A percentile compares a stretch with the other conserved stretches of the same genome.
phyloP scores from a whole-genome alignment of 345 rosid species.

The Citrus unshiu region DNA sequence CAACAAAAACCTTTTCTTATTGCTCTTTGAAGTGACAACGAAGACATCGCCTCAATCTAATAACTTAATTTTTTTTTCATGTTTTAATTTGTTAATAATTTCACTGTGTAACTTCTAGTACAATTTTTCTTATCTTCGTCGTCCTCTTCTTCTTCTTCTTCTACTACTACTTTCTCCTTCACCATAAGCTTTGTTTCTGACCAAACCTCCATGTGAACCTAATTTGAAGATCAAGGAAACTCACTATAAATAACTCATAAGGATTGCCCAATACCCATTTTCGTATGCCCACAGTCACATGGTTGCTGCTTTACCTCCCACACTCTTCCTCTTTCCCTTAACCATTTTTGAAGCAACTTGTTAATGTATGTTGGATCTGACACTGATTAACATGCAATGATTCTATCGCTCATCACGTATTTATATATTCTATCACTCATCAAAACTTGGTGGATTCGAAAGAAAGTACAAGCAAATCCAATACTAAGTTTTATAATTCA shows the following conservation, averaged over 20 bases:
- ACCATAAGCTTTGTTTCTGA: not conserved
- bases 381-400: slow-evolving; percentile 16
- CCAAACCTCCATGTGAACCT: slow-evolving; percentile 28
- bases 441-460: not conserved
- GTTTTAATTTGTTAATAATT: not conserved
- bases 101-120: not conserved
- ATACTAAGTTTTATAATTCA: not conserved
- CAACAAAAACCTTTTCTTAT: slow-evolving; percentile 22
- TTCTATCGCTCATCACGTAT: not conserved
- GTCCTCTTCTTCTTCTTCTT: not conserved
- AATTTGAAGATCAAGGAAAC: slow-evolving; percentile 30
- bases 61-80: not conserved
- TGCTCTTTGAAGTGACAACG: slow-evolving; percentile 17
- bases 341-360: slow-evolving; percentile 19
- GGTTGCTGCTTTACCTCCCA: slow-evolving; percentile 12
- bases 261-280: not conserved
- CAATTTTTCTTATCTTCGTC: not conserved
- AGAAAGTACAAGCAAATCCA: not conserved
- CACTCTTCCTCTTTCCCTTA: slow-evolving; percentile 10
- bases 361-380: slow-evolving; percentile 2
- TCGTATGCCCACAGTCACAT: slow-evolving; percentile 24
- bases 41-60: slow-evolving; percentile 10
- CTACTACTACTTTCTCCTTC: not conserved
- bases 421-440: not conserved
- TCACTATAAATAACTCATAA: not conserved